Base-by-base conservation (phyloP, 495 filamentous ascomycete genomes). In the Penicillium dipodomyicola region DNA sequence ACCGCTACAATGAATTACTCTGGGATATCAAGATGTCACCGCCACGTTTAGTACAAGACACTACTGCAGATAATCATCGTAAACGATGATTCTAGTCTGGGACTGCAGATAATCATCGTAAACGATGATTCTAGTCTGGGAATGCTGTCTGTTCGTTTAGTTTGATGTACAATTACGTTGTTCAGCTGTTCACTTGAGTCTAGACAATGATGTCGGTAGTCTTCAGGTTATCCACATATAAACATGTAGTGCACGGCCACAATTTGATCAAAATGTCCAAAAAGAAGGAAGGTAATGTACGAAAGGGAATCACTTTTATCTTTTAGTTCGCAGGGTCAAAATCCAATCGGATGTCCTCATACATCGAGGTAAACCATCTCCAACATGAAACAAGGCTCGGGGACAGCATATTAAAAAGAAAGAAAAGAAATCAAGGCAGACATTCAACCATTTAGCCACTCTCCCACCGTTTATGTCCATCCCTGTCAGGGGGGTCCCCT, bases 21-120 rank as follows among this genome's bases (percentile, higher is more conserved):
- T 27, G 23, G 40, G 56, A 65, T 65, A 60, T 56, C 56, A 58
- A 58, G 35, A 64, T 60, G 61, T 65, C 61, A 69, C 66, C 66
- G 66, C 66, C 64, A 68, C 59, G 64, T 67, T 67, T 54, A 50
- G 60, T 37, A 33, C 25, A 32, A 39, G 35, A 22, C 64, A 52
- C 64, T 68, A 68, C 56, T 67, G 66, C 61, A 69, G 33, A 63
- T 57, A 45, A 62, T 62, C 60, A 45, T 20, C 37, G 15, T 14
- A 17, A 14, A 19, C 10, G 23, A 15, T 12, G 48, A 15, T 33
- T 41, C 39, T 10, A 12, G 30, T 33, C 30, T 12, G 15, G 32
- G 8, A 39, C 3, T 20, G 27, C 9, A n/a, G n/a, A n/a, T n/a
- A n/a, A n/a, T n/a, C n/a, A n/a, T n/a, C n/a, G 15, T 14, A 17